Percentiles rank a stretch among this genome's conserved stretches.
Evolutionary conservation across 805 yeast species (phyloP).

Genomic region (Schwanniomyces pseudopolymorphus): DNA sequence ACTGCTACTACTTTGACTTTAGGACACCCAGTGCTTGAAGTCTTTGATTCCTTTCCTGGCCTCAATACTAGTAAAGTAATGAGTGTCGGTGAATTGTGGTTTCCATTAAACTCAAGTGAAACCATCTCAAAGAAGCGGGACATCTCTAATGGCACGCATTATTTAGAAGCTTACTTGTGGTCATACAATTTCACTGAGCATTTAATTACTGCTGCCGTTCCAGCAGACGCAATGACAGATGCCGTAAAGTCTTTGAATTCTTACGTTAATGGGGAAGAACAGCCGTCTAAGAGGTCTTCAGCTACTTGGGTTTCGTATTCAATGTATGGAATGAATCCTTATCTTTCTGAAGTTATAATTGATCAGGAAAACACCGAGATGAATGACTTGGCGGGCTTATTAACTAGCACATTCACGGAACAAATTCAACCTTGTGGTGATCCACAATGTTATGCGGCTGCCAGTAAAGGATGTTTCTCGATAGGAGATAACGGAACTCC

Average conservation of each 20-base stretch:
- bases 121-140: neutral
- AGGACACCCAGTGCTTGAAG: neutral
- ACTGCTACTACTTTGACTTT: neutral
- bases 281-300: neutral
- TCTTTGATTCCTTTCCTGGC: neutral
- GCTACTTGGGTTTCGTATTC: neutral
- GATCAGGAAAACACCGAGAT: neutral
- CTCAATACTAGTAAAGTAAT: neutral
- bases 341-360: neutral
- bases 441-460: neutral
- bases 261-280: neutral
- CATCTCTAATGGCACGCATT: neutral
- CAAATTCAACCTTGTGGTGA: neutral
- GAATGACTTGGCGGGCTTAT: neutral
- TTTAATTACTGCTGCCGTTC: neutral
- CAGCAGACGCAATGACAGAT: neutral
- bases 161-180: neutral
- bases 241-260: neutral
- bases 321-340: constrained; percentile 1
- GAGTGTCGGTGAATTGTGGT: neutral
- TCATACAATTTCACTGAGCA: neutral
- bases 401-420: neutral
- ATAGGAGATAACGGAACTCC: neutral
- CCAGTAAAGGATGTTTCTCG: neutral
- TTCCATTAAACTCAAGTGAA: neutral